A percentile compares a stretch with the other conserved stretches of the same genome.
phyloP scores from a whole-genome alignment of 495 filamentous ascomycete species.

The Achaetomiella virescens region DNA sequence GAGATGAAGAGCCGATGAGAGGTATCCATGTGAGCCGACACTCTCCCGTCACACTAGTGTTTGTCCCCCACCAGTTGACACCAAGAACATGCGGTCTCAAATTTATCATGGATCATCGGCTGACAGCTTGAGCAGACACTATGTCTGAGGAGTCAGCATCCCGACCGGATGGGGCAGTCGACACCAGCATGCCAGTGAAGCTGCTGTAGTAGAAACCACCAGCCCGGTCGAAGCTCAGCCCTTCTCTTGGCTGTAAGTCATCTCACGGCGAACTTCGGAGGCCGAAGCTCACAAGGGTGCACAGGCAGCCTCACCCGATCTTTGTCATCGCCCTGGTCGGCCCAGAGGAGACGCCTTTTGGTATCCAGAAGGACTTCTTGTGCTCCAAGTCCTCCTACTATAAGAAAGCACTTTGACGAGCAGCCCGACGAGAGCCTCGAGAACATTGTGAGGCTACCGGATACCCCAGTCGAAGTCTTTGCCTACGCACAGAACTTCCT shows the following conservation, averaged over 20 bases:
- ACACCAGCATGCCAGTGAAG: not conserved
- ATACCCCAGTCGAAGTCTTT: constrained; percentile 41
- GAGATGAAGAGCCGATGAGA: too few relatives aligned
- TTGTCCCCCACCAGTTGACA: not conserved
- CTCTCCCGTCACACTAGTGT: too few relatives aligned
- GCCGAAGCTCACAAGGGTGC: constrained; percentile 3
- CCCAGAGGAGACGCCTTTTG: constrained; percentile 43
- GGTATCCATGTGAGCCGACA: too few relatives aligned
- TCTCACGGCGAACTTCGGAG: not conserved
- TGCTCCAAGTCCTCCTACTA: constrained; percentile 45
- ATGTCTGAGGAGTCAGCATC: constrained; percentile 11
- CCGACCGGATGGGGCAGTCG: not conserved
- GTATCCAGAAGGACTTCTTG: constrained; percentile 51
- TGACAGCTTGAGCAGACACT: not conserved
- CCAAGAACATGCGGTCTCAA: not conserved
- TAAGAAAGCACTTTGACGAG: constrained; percentile 35
- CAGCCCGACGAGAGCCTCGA: constrained; percentile 33
- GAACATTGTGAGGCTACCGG: constrained; percentile 40
- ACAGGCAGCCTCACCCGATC: constrained; percentile 46
- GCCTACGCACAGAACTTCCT: constrained; percentile 47
- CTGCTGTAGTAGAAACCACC: not conserved
- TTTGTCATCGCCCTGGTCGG: constrained; percentile 49
- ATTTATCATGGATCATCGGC: not conserved
- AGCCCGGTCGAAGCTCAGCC: constrained; percentile 5
- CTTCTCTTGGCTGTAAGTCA: constrained; percentile 34